Base-by-base conservation (phyloP, 768 basidiomycete genomes). In the Termitomyces sp. region DNA sequence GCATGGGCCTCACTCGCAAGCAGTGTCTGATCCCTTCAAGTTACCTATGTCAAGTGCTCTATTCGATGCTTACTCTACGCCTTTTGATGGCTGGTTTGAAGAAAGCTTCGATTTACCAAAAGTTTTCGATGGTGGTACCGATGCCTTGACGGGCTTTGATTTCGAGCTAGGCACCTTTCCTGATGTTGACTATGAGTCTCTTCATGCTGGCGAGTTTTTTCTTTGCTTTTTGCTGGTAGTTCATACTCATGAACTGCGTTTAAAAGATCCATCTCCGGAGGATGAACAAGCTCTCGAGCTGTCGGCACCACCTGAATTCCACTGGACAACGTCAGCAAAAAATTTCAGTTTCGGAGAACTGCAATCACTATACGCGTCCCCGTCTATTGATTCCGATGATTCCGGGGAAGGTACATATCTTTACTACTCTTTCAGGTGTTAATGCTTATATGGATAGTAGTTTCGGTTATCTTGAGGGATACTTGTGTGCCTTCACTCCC, bases 71-170 rank as follows among this genome's bases (percentile, higher is more conserved):
- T 10, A 56, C 4, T 67, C 63, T 25, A 58, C 59, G 14, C 49
- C 63, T 0, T 48, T 75, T 10, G 72, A 76, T 17, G 61, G 70
- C 32, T 77, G 75, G 77, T 73, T 73, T 47, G 55, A 68, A 27
- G 53, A 59, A 3, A 62, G 60, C 45, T 74, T 75, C 41, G 58
- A 65, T 2, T 63, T 69, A 5, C 71, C 71, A 0, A 63, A 60
- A 27, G 61, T 67, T 1, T 69, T 68, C 4, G 61, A 64, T 29
- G 59, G 62, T 0, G 51, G 58, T 4, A 59, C 63, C 27, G 59
- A 61, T 0, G 49, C 58, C 0, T 61, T 61, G 10, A 63, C 34
- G 6, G 53, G 53, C 42, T 59, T 71, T 57, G 70, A 77, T 45
- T 63, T 77, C 4, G 64, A 71, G 11, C 4, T 54, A n/a, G 53